These are phyloP conservation scores for Yamadazyma trypodendri DNA, from an alignment of 1,139 yeast genomes.

Conservation along the genomic window DNA sequence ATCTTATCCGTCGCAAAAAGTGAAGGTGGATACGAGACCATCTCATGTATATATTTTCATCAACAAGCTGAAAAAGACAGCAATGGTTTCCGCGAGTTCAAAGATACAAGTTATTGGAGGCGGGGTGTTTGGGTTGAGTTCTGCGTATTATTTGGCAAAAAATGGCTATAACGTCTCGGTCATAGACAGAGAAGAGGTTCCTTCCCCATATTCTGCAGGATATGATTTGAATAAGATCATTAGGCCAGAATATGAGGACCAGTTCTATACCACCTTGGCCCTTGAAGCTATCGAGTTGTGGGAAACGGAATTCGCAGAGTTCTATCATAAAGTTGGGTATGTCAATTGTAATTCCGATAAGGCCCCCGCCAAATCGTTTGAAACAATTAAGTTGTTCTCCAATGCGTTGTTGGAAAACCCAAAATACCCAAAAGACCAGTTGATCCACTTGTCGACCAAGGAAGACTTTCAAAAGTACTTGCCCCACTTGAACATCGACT, in stretches of 20 bases:
- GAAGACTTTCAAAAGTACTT: slow-evolving; percentile 11
- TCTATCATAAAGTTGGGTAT: slow-evolving; percentile 14
- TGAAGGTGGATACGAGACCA: slow-evolving; percentile 8
- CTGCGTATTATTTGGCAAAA: slow-evolving; percentile 33
- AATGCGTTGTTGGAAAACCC: slow-evolving; percentile 9
- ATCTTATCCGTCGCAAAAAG: not conserved
- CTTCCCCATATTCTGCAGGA: slow-evolving; percentile 17
- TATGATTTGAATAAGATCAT: slow-evolving; percentile 17
- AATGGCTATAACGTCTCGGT: slow-evolving; percentile 20
- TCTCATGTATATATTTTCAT: slow-evolving; percentile 1
- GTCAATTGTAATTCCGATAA: slow-evolving; percentile 15
- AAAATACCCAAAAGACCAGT: slow-evolving; percentile 9
- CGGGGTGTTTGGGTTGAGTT: slow-evolving; percentile 49
- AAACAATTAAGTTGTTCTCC: slow-evolving; percentile 8
- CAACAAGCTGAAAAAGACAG: not conserved
- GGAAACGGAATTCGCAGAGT: slow-evolving; percentile 15
- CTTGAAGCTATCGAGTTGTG: slow-evolving; percentile 17
- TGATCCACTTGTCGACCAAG: slow-evolving; percentile 7
- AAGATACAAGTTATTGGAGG: slow-evolving; percentile 37
- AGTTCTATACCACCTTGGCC: slow-evolving; percentile 15
- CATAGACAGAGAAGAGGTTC: slow-evolving; percentile 17
- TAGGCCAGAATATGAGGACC: slow-evolving; percentile 18
- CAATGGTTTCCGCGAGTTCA: not conserved
- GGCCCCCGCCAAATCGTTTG: slow-evolving; percentile 13
- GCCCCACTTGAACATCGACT: slow-evolving; percentile 12